Base-by-base conservation (phyloP, 202 grass and related monocot genomes). In the Musa balbisiana region DNA sequence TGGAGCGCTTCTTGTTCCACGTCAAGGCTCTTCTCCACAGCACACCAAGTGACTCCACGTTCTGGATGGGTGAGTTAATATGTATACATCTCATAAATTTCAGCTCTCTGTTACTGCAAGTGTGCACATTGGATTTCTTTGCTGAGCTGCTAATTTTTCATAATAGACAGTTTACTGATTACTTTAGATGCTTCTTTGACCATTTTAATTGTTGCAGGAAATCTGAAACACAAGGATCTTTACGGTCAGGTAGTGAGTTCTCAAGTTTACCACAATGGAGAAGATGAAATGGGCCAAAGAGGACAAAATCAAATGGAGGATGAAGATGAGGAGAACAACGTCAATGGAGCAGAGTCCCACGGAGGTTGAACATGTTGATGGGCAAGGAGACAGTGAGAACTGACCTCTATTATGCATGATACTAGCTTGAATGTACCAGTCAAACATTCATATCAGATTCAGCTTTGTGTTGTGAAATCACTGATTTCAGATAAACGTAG, bases 211-310 rank as follows among this genome's bases (percentile, higher is more conserved):
- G n/a, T 82, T 12, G 62, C 52, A 89, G 90, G 86, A 75, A 88
- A 85, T 77, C 72, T 97, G 82, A 97, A 87, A 66, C 93, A 93
- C 84, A 93, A 89, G 82, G 90, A 97, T 51, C 67, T 89, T 53
- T 83, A 76, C 4, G 90, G 93, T 9, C 86, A 91, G 64, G 85
- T 89, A 78, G 86, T 97, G 69, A 96, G 90, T 73, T 96, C 93
- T 33, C 93, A 96, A 50, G 81, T 84, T 43, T 96, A 96, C 3
- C 80, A 79, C 25, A 16, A 70, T 54, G 87, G 77, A 62, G 85
- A 96, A 17, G 81, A 87, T 29, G 64, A 24, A 59, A 69, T 78
- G 54, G 25, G 78, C 1, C 27, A 49, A 50, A 80, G 86, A 67
- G 72, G 79, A 54, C 63, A 89, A 53, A 60, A 78, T 70, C 62